Conservation (phyloP, 2,329 filamentous ascomycete genomes). For the Botryotinia globosa region DNA sequence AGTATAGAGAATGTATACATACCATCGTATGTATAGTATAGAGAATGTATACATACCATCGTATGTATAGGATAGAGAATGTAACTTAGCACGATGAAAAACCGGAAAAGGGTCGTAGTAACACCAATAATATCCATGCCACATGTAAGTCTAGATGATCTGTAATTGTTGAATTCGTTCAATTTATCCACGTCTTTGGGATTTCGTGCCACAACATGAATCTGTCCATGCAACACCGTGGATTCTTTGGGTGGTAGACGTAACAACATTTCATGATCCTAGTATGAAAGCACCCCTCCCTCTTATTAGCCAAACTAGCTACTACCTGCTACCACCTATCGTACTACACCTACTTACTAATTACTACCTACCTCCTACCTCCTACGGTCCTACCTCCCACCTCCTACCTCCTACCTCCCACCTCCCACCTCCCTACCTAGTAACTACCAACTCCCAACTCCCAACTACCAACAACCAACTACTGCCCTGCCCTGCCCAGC, state of each 20-base stretch:
- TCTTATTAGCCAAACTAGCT: neutral
- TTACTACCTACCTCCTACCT: too few relatives aligned
- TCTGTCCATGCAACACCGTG: constrained; percentile 8
- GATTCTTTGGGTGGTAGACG: constrained; percentile 11
- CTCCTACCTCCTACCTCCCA: too few relatives aligned
- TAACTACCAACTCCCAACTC: neutral
- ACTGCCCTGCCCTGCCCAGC: too few relatives aligned
- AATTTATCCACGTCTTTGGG: neutral
- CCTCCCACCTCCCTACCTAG: neutral
- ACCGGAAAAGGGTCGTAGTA: neutral
- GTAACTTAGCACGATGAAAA: constrained; percentile 2
- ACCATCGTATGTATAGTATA: too few relatives aligned
- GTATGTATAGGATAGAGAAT: too few relatives aligned
- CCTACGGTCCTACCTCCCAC: too few relatives aligned
- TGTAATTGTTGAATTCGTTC: neutral
- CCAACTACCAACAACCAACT: neutral
- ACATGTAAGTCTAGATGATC: neutral
- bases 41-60: too few relatives aligned
- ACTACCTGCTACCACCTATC: too few relatives aligned
- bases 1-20: too few relatives aligned
- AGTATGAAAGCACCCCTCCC: neutral
- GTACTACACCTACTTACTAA: too few relatives aligned
- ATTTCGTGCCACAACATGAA: constrained; percentile 16
- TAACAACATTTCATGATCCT: constrained; percentile 4
- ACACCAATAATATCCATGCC: neutral